These are phyloP conservation scores for Fusarium succisae DNA, from an alignment of 2,329 filamentous ascomycete genomes.

Conservation along the genomic window DNA sequence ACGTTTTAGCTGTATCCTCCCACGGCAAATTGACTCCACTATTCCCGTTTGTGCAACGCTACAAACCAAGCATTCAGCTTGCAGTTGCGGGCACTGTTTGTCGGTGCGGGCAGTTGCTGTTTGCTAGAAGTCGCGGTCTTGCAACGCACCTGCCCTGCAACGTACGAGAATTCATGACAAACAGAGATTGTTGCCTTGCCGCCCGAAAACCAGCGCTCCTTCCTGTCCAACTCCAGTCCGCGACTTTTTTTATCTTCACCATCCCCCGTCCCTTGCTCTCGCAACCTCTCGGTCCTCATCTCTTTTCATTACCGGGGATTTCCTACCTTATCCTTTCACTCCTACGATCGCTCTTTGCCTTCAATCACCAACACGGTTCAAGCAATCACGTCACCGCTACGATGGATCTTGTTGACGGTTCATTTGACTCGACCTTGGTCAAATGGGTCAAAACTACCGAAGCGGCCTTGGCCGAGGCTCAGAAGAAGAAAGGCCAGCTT, in stretches of 20 bases:
- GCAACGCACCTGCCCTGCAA: not conserved
- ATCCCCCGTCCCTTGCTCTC: not conserved
- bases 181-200: not conserved
- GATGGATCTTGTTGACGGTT: not conserved
- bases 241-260: not conserved
- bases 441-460: not conserved
- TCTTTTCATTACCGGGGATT: not conserved
- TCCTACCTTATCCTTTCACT: not conserved
- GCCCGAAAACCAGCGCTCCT: not conserved
- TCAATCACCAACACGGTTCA: fast-evolving
- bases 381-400: fast-evolving
- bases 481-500: not conserved
- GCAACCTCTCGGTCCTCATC: not conserved
- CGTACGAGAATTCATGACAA: not conserved
- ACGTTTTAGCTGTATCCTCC: not conserved
- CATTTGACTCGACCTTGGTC: fast-evolving
- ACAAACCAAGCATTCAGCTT: not conserved
- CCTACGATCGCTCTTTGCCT: not conserved
- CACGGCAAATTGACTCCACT: not conserved
- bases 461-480: not conserved
- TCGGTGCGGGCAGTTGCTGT: not conserved
- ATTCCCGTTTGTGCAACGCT: not conserved
- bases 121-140: not conserved
- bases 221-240: not conserved
- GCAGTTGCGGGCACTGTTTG: not conserved